These are phyloP conservation scores for Flaveria robusta DNA, from an alignment of 129 eudicot genomes.

Conservation along the genomic window DNA sequence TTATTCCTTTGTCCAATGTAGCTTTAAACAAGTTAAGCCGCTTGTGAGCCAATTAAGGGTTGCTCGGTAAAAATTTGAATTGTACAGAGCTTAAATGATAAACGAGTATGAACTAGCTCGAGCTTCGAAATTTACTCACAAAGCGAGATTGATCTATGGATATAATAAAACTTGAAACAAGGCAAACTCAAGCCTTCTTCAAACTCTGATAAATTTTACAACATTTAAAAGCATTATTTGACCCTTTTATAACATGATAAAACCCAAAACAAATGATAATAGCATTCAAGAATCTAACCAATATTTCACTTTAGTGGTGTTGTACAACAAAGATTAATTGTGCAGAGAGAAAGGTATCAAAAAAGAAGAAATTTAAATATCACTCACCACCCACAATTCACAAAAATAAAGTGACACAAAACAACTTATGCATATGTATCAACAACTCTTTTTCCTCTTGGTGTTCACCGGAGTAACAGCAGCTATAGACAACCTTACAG, in stretches of 20 bases:
- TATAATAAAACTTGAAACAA: too few species aligned
- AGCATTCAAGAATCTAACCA: background rate
- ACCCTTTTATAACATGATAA: too few species aligned
- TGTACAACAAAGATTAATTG: slow-evolving; percentile 21
- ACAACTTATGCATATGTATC: slow-evolving; percentile 22
- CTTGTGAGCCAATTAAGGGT: too few species aligned
- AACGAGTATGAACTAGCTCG: too few species aligned
- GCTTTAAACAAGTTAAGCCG: background rate
- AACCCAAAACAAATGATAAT: too few species aligned
- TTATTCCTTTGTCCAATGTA: background rate
- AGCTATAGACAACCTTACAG: slow-evolving; percentile 21
- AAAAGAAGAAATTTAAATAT: slow-evolving; percentile 16
- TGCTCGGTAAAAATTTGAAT: background rate
- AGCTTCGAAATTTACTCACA: too few species aligned
- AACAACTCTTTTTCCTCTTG: slow-evolving; percentile 25
- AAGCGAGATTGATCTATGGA: too few species aligned
- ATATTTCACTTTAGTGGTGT: background rate
- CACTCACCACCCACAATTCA: slow-evolving; percentile 29
- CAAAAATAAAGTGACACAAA: slow-evolving; percentile 5
- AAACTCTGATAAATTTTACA: too few species aligned
- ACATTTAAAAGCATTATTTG: too few species aligned
- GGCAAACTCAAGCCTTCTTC: too few species aligned
- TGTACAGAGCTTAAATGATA: background rate
- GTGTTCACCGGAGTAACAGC: slow-evolving; percentile 23
- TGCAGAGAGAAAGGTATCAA: slow-evolving; percentile 39